phyloP scores from a whole-genome alignment of 495 filamentous ascomycete genomes.

The Penicillium odoratum region DNA sequence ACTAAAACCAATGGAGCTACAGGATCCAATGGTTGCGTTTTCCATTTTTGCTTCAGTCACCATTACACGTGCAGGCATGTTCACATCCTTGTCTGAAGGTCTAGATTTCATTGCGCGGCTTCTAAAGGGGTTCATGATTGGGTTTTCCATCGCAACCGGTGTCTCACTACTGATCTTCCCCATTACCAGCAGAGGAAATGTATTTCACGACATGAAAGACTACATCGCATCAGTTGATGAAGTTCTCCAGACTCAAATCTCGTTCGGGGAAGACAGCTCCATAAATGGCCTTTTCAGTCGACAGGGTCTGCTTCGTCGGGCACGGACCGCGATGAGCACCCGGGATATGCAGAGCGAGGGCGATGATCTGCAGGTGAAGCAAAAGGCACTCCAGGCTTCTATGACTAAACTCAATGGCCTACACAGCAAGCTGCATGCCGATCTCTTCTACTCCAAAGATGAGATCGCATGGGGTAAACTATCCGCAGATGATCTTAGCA shows the following conservation, averaged over 20 bases:
- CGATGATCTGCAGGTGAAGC: slow-evolving; percentile 35
- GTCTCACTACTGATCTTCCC: slow-evolving; percentile 68
- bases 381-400: slow-evolving; percentile 48
- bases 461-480: slow-evolving; percentile 70
- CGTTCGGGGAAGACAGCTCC: slow-evolving; percentile 50
- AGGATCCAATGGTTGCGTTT: slow-evolving; percentile 69
- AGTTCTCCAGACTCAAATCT: slow-evolving; percentile 55
- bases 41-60: slow-evolving; percentile 65
- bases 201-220: slow-evolving; percentile 56
- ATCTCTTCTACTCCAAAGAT: slow-evolving; percentile 70
- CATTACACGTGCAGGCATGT: slow-evolving; percentile 44
- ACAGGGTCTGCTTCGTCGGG: slow-evolving; percentile 24
- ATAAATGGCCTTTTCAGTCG: slow-evolving; percentile 22
- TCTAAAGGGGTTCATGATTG: slow-evolving; percentile 63
- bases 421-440: slow-evolving; percentile 63
- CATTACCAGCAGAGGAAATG: slow-evolving; percentile 56
- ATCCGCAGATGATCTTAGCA: slow-evolving; percentile 60
- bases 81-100: slow-evolving; percentile 52
- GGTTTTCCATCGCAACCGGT: slow-evolving; percentile 61
- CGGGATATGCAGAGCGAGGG: slow-evolving; percentile 25
- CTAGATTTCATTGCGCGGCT: slow-evolving; percentile 54
- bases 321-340: slow-evolving; percentile 22
- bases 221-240: slow-evolving; percentile 52
- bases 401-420: slow-evolving; percentile 55
- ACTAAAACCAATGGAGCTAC: slow-evolving; percentile 59